A percentile compares a stretch with the other conserved stretches of the same genome.
Evolutionary conservation across 306 rosid species (phyloP).

Genomic region (Carpinus fangiana): DNA sequence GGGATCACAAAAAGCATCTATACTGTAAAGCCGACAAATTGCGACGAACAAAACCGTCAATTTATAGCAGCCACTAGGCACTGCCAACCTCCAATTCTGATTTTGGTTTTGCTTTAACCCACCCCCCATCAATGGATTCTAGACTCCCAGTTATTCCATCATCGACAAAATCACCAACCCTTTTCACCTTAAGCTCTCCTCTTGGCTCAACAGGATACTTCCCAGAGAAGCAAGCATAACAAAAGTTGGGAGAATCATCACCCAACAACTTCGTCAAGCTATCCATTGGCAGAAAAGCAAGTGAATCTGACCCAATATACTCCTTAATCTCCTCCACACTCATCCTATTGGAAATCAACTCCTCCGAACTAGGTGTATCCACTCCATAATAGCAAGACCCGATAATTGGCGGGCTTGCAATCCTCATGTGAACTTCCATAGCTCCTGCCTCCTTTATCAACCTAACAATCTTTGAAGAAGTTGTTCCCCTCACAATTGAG

Average conservation of each 20-base stretch:
- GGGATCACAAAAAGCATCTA: conserved; percentile 5
- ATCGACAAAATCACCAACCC: conserved; percentile 85
- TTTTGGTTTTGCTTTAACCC: conserved; percentile 67
- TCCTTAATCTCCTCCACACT: conserved; percentile 76
- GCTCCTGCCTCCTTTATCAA: conserved; percentile 92
- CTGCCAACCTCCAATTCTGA: conserved; percentile 32
- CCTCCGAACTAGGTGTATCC: conserved; percentile 94
- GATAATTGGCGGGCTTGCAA: conserved; percentile 90
- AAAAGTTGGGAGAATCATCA: conserved; percentile 52
- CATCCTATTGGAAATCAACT: conserved; percentile 90
- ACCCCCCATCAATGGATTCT: conserved; percentile 79
- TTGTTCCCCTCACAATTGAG: conserved; percentile 93
- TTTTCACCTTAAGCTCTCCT: conserved; percentile 78
- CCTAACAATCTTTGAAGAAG: conserved; percentile 90
- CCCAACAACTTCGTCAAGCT: conserved; percentile 62
- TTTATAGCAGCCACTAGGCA: conserved; percentile 6
- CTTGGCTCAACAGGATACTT: conserved; percentile 91
- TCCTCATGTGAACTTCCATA: conserved; percentile 96
- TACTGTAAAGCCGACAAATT: not conserved
- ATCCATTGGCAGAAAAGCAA: conserved; percentile 76
- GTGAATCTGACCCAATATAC: conserved; percentile 88
- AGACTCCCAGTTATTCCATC: conserved; percentile 88
- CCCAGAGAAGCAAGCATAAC: conserved; percentile 95
- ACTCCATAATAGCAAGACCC: conserved; percentile 95
- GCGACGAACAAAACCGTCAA: not conserved